Base-by-base conservation (phyloP, 2,329 filamentous ascomycete species). In the Epichloe elymi region DNA sequence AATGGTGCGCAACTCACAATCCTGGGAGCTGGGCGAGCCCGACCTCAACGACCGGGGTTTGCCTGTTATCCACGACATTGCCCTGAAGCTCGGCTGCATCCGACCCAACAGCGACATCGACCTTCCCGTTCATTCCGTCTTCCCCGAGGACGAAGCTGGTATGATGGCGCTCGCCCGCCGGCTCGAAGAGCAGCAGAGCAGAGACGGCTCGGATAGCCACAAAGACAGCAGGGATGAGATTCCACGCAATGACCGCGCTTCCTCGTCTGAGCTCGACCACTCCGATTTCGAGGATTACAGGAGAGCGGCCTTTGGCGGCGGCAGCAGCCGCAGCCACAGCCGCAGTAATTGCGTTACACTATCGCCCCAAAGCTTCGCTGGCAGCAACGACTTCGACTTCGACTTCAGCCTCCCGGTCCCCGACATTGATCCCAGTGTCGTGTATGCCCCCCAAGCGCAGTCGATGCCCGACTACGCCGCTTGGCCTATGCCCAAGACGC, bases 11-110 rank as follows among this genome's bases (percentile, higher is more conserved):
- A 77, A 70, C 53, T 68, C 70, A 19, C 76, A 82, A 58, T 60
- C 69, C 3, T 83, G 80, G 80, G 75, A 79, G 12, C 67, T 82
- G 15, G 78, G 75, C n/a, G 78, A 82, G 58, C 79, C 79, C 3
- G 78, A 80, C 54, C 66, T 82, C 57, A 83, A 83, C 61, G 78
- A 81, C 55, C 71, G 76, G 49, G 78, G 78, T 36, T 76, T 80
- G 58, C 79, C 80, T 3, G 74, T 83, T 26, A 80, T 83, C 50
- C 80, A 83, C 66, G 76, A 82, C 61, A 83, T 83, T 53, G 79
- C 79, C 36, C 74, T 76, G 56, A 80, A 76, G 64, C 75, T 83
- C 30, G 79, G 79, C 45, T 82, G 79, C 67, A 80, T 83, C 58
- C 74, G 79, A 51, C 77, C 76, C 17, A 80, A 80, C 58, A 76